These are phyloP conservation scores for Plasmodium vivax DNA, from an alignment of 169 alveolate genomes.

Conservation along the genomic window DNA sequence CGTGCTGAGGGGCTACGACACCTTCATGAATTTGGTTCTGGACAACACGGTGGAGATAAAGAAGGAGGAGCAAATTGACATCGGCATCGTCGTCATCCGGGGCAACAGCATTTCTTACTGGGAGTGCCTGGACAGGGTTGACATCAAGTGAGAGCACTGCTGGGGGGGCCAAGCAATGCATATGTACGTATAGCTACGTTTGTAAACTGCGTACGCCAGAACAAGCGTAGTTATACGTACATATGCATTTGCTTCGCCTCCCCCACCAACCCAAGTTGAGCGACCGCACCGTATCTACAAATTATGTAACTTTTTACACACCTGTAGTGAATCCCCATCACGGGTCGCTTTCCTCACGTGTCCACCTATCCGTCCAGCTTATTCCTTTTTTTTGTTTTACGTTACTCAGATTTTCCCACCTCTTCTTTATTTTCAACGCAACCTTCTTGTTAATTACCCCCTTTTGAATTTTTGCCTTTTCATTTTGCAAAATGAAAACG, in stretches of 20 bases:
- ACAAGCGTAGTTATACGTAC: not conserved
- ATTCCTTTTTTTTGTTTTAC: conserved; percentile 59
- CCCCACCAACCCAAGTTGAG: not conserved
- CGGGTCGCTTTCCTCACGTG: not conserved
- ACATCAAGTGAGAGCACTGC: conserved; percentile 73
- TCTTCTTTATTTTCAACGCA: conserved; percentile 45
- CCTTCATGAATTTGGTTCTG: conserved; percentile 98
- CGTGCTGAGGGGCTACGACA: conserved; percentile 97
- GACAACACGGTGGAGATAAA: conserved; percentile 95
- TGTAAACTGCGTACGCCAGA: not conserved
- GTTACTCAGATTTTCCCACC: conserved; percentile 44
- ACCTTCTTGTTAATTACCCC: conserved; percentile 15
- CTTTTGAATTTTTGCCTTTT: conserved; percentile 69
- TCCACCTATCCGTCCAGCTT: not conserved
- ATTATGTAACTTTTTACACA: too few species aligned
- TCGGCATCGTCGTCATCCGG: conserved; percentile 98
- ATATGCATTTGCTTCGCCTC: not conserved
- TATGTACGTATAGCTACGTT: not conserved
- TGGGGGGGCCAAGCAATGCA: not conserved
- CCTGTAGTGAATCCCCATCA: not conserved
- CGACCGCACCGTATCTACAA: not conserved
- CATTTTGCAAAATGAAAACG: conserved; percentile 76
- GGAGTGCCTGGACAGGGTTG: conserved; percentile 98
- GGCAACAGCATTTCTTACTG: conserved; percentile 98
- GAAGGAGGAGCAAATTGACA: conserved; percentile 89